Percentiles rank a stretch among this genome's conserved stretches.
Evolutionary conservation across 306 rosid genomes (phyloP).

Genomic region (Glycyrrhiza uralensis): DNA sequence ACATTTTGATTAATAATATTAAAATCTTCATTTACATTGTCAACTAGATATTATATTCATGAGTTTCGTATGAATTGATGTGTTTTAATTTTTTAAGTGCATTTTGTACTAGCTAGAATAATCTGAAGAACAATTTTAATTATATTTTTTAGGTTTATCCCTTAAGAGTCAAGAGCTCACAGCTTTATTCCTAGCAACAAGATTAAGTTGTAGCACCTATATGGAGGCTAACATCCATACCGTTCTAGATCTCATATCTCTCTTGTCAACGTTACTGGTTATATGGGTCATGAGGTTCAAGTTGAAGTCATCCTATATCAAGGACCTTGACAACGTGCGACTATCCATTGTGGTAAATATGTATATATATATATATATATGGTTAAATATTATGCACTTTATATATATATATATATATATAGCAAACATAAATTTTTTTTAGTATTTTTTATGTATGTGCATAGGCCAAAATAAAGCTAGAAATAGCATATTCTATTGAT

Average conservation of each 20-base stretch:
- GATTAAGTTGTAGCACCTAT: conserved; percentile 40
- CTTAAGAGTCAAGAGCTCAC: conserved; percentile 79
- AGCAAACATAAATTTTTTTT: no score
- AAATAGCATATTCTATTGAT: not conserved
- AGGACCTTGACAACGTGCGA: conserved; percentile 59
- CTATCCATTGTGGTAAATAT: conserved; percentile 56
- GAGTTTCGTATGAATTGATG: not conserved
- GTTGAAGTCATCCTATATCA: conserved; percentile 60
- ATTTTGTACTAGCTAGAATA: not conserved
- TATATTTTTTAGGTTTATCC: conserved; percentile 55
- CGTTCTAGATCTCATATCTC: conserved; percentile 41
- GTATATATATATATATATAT: no score
- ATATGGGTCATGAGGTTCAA: conserved; percentile 64
- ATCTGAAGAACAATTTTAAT: not conserved
- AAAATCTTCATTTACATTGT: no score
- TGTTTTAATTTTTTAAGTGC: not conserved
- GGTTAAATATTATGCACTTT: no score
- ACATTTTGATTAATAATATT: no score
- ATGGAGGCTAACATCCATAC: conserved; percentile 48
- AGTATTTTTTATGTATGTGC: no score
- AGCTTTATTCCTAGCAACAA: conserved; percentile 46
- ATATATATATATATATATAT: no score
- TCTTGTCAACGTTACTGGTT: conserved; percentile 53
- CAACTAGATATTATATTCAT: no score
- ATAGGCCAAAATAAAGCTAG: not conserved